A percentile compares a stretch with the other conserved stretches of the same genome.
These are phyloP conservation scores for Dioszegia aurantiaca DNA, from an alignment of 768 basidiomycete genomes.

Conservation along the genomic window DNA sequence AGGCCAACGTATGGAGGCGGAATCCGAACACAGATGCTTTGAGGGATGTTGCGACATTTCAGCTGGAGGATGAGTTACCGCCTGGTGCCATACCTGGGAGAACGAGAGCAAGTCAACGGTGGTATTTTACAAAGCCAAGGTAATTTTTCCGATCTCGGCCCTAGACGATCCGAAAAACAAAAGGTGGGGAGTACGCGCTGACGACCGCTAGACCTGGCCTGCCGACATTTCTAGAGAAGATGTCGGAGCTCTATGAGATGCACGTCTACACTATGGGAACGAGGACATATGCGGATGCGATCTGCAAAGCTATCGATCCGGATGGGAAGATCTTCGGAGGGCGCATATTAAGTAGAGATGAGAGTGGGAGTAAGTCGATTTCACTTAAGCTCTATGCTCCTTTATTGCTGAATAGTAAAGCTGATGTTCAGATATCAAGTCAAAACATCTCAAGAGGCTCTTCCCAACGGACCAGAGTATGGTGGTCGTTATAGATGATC, in stretches of 20 bases:
- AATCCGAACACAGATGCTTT: slow-evolving; percentile 93
- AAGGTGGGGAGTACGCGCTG: neutral
- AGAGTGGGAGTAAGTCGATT: slow-evolving; percentile 79
- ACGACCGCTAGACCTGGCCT: slow-evolving; percentile 72
- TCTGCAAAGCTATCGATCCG: slow-evolving; percentile 91
- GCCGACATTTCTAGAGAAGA: slow-evolving; percentile 67
- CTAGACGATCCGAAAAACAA: neutral
- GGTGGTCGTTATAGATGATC: slow-evolving; percentile 99
- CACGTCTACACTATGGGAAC: slow-evolving; percentile 99
- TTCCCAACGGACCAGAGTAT: slow-evolving; percentile 97
- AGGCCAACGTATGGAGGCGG: slow-evolving; percentile 25
- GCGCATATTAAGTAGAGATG: slow-evolving; percentile 85
- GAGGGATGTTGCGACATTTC: slow-evolving; percentile 85
- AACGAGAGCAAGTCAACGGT: slow-evolving; percentile 60
- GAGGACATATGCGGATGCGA: slow-evolving; percentile 90
- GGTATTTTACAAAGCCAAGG: slow-evolving; percentile 98
- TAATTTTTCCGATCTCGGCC: slow-evolving; percentile 52
- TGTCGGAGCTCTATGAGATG: slow-evolving; percentile 87
- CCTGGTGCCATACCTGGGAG: slow-evolving; percentile 44
- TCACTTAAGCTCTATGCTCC: neutral
- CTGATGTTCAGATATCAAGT: slow-evolving; percentile 64
- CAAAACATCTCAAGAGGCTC: slow-evolving; percentile 83
- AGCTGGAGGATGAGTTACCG: slow-evolving; percentile 73
- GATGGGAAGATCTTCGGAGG: slow-evolving; percentile 78
- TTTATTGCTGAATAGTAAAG: no score